Percentiles rank a stretch among this genome's conserved stretches.
Evolutionary conservation across 1,139 yeast species (phyloP).

Genomic region (Sugiyamaella pinicola): DNA sequence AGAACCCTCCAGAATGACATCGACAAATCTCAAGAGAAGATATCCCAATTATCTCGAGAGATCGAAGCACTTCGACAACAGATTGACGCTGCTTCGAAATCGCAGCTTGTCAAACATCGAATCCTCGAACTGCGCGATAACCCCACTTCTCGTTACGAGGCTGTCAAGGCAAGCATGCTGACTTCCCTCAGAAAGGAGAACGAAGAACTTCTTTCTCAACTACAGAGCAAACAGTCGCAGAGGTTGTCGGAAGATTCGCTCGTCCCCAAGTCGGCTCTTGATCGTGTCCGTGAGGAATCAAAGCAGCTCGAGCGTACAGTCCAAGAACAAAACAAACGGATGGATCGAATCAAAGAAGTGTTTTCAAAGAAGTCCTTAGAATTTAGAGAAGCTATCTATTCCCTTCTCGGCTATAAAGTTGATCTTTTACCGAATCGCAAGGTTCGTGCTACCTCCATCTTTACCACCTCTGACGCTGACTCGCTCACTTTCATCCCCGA

Average conservation of each 20-base stretch:
- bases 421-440: slow-evolving; percentile 71
- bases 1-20: slow-evolving; percentile 38
- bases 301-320: slow-evolving; percentile 52
- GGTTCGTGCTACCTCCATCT: slow-evolving; percentile 66
- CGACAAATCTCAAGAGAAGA: slow-evolving; percentile 31
- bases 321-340: slow-evolving; percentile 58
- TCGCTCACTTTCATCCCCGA: slow-evolving; percentile 45
- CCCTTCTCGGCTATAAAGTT: slow-evolving; percentile 71
- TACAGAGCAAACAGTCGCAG: slow-evolving; percentile 25
- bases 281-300: slow-evolving; percentile 61
- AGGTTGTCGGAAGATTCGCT: slow-evolving; percentile 25
- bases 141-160: slow-evolving; percentile 68
- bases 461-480: slow-evolving; percentile 41
- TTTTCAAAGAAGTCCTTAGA: slow-evolving; percentile 75
- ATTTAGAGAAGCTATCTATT: slow-evolving; percentile 66
- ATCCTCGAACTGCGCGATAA: slow-evolving; percentile 67
- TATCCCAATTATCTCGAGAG: slow-evolving; percentile 33
- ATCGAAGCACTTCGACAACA: slow-evolving; percentile 38
- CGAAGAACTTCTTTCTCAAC: slow-evolving; percentile 49
- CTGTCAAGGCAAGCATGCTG: slow-evolving; percentile 57
- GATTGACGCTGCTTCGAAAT: slow-evolving; percentile 16
- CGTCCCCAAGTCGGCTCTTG: slow-evolving; percentile 67
- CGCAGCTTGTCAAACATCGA: slow-evolving; percentile 47
- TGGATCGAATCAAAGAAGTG: slow-evolving; percentile 60
- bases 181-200: slow-evolving; percentile 62